Base-by-base conservation (phyloP, 768 basidiomycete species). In the Xerocomellus intermedius region DNA sequence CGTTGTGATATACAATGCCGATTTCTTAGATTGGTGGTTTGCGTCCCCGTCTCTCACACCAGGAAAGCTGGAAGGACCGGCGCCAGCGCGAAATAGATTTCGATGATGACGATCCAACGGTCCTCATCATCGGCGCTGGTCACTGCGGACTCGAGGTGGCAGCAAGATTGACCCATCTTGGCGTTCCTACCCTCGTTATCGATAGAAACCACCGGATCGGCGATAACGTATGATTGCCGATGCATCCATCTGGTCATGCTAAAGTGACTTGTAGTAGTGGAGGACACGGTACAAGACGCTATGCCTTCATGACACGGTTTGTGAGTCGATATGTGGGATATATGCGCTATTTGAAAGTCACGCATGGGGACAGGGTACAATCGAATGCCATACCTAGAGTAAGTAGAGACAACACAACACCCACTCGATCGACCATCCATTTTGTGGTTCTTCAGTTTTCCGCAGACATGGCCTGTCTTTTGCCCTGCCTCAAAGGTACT, bases 71-170 rank as follows among this genome's bases (percentile, higher is more conserved):
- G 86, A 73, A 75, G 48, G 72, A 74, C 21, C 67, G 71, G 22
- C 74, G 83, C 33, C 67, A 64, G 42, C 65, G 65, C 10, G 75
- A 80, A 56, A 50, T 64, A 8, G 73, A 76, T 26, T 84, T 84
- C 59, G 72, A 70, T 32, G 76, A 76, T 21, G 59, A 57, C 12
- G 74, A 79, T 35, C 86, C 85, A 0, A 75, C 75, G 2, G 88
- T 89, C 8, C 70, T 89, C 38, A 68, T 89, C 42, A 73, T 87
- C 21, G 84, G 85, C 9, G 85, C 77, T 4, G 85, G 85, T 1
- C 89, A 88, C 54, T 79, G 80, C 57, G 89, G 88, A 4, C 69
- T 91, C 41, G 79, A 74, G 36, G 62, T 83, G 2, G 86, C 87
- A 0, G 84, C 86, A 2, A 74, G 85, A 24, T 70, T 91, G 57